Evolutionary conservation across 2,329 filamentous ascomycete genomes (phyloP), one percentile per base, ranked within the genome.

Genomic region (Nemania diffusa): DNA sequence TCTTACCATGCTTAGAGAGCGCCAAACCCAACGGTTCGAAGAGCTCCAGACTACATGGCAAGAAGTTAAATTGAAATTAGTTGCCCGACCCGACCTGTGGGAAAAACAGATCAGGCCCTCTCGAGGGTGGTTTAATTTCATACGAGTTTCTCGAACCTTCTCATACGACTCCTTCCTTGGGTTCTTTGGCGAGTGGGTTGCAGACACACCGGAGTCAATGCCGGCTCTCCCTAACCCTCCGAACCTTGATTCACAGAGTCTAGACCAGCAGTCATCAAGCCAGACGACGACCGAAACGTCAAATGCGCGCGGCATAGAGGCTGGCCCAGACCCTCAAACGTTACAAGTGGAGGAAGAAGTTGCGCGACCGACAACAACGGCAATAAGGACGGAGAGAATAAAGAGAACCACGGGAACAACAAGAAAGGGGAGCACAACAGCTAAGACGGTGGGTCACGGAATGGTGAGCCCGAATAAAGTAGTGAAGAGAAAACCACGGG

Each of bases 121-220:
- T 15, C 26, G 44, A 17, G 4, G 34, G 7, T 65, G 63, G 63
- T 0, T 46, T 2, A 42, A 44, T 1, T 65, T 65, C 20, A 15
- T 52, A 34, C 63, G 57, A 0, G 27, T 61, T 24, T 50, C 63
- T 26, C 63, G 57, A 26, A 27, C 61, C 7, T 65, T 57, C 34
- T 65, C 63, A 22, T 65, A 44, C 27, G 57, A 65, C 9, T 5
- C 63, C 3, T 9, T 65, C 8, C 8, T 65, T 11, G 34, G 44
- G 3, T 65, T 44, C 42, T 65, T 65, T 24, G 44, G 63, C 13
- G 29, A 51, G 7, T 65, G 34, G 32, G 5, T 22, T 7, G 48
- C 58, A 5, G 57, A 37, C 8, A 24, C 40, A 5, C 13, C 1
- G 11, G n/a, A n/a, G n/a, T n/a, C n/a, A n/a, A n/a, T 22, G 3